Conservation (phyloP, 257 asterid genomes). For the Solanum megistacrolobum region DNA sequence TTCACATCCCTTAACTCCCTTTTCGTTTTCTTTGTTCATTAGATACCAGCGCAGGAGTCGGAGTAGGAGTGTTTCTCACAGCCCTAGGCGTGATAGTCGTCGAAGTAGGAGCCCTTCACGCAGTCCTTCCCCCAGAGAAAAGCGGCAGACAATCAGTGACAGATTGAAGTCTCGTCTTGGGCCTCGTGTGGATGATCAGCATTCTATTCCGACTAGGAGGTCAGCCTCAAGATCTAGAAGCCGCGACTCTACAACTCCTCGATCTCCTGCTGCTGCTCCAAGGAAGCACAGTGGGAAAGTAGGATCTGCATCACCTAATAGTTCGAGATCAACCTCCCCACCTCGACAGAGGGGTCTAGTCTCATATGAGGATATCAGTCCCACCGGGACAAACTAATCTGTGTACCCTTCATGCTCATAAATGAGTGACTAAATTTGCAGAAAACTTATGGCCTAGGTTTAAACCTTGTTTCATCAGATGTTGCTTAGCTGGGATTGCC, state of each 20-base stretch:
- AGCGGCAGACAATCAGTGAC: constrained; percentile 45
- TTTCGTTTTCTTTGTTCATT: not conserved
- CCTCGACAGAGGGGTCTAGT: constrained; percentile 58
- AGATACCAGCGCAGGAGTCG: constrained; percentile 68
- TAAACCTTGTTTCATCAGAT: not conserved
- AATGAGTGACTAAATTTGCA: not conserved
- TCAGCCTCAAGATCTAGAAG: constrained; percentile 49
- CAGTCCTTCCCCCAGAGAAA: constrained; percentile 50
- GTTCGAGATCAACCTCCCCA: constrained; percentile 54
- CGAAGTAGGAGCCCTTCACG: constrained; percentile 59
- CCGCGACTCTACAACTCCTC: constrained; percentile 33
- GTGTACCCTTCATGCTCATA: not conserved
- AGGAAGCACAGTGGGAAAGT: constrained; percentile 28
- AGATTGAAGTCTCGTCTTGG: constrained; percentile 81
- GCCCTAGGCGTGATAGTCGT: constrained; percentile 56
- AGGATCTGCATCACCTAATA: constrained; percentile 21
- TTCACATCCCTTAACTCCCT: not conserved
- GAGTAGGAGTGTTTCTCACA: constrained; percentile 64
- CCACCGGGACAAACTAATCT: constrained; percentile 32
- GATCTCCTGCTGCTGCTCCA: constrained; percentile 37
- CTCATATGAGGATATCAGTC: constrained; percentile 72
- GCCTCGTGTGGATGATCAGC: constrained; percentile 29
- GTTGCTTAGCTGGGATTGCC: not conserved
- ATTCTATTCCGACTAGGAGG: constrained; percentile 20
- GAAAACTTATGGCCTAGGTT: not conserved